Conservation (phyloP, 306 rosid genomes). For the Cyamopsis tetragonoloba region DNA sequence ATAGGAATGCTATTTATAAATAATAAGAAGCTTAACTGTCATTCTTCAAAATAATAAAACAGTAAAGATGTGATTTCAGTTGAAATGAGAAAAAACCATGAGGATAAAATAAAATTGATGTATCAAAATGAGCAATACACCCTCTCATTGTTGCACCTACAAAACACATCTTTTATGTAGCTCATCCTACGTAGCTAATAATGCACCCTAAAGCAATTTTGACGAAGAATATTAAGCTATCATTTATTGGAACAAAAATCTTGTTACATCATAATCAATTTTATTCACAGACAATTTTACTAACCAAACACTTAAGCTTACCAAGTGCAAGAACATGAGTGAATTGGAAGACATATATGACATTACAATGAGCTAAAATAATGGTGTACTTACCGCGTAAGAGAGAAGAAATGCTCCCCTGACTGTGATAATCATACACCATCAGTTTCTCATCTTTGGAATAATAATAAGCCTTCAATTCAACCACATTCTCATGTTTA, state of each 20-base stretch:
- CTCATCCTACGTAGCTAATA: background rate
- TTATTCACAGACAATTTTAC: no score
- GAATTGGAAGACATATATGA: background rate
- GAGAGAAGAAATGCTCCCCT: slow-evolving; percentile 40
- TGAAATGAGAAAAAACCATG: background rate
- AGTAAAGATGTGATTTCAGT: background rate
- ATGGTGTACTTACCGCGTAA: slow-evolving; percentile 42
- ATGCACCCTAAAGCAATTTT: no score
- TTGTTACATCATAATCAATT: no score
- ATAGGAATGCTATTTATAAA: background rate
- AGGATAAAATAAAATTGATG: background rate
- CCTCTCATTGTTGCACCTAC: background rate
- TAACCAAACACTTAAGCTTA: no score
- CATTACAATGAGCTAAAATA: background rate
- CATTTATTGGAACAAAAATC: no score
- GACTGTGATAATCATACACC: slow-evolving; percentile 38
- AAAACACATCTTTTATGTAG: background rate
- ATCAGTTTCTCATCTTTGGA: slow-evolving; percentile 45
- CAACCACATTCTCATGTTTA: slow-evolving; percentile 42
- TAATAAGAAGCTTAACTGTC: background rate
- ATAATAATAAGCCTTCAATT: slow-evolving; percentile 44
- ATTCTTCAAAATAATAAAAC: background rate
- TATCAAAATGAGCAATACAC: background rate
- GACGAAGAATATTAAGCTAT: no score
- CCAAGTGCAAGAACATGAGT: background rate